A percentile compares a stretch with the other conserved stretches of the same genome.
Evolutionary conservation across 768 basidiomycete genomes (phyloP).

Genomic region (Macrolepiota dolichaula): DNA sequence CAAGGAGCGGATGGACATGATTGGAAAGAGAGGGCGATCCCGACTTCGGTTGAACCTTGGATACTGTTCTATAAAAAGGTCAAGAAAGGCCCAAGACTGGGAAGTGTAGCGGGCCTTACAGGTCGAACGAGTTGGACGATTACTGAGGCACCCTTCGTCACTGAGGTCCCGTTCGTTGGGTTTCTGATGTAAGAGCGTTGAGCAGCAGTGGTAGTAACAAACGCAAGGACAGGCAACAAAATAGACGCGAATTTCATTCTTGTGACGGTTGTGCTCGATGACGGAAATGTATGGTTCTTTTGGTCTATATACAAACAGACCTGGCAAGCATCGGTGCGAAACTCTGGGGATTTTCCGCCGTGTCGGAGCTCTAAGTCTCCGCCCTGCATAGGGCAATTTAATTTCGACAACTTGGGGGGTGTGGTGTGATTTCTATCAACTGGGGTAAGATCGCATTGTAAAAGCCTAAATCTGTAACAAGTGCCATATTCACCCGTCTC

Average conservation of each 20-base stretch:
- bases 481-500: background rate
- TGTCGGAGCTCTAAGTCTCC: background rate
- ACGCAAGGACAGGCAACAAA: slow-evolving; percentile 26
- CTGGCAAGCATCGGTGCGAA: background rate
- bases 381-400: background rate
- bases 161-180: slow-evolving; percentile 31
- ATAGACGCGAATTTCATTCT: slow-evolving; percentile 18
- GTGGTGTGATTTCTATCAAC: background rate
- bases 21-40: slow-evolving; percentile 28
- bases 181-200: slow-evolving; percentile 38
- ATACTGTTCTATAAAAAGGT: slow-evolving; percentile 26
- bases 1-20: slow-evolving; percentile 21
- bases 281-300: background rate
- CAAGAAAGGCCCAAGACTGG: slow-evolving; percentile 22
- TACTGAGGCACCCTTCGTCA: slow-evolving; percentile 34
- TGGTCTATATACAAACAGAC: background rate
- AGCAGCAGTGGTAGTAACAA: slow-evolving; percentile 32
- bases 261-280: background rate
- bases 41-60: slow-evolving; percentile 23
- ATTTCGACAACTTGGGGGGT: no score
- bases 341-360: background rate
- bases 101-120: slow-evolving; percentile 27
- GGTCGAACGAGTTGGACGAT: slow-evolving; percentile 46
- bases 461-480: background rate
- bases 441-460: background rate